Conservation (phyloP, 2,329 filamentous ascomycete species). For the Ophiostoma ulmi region DNA sequence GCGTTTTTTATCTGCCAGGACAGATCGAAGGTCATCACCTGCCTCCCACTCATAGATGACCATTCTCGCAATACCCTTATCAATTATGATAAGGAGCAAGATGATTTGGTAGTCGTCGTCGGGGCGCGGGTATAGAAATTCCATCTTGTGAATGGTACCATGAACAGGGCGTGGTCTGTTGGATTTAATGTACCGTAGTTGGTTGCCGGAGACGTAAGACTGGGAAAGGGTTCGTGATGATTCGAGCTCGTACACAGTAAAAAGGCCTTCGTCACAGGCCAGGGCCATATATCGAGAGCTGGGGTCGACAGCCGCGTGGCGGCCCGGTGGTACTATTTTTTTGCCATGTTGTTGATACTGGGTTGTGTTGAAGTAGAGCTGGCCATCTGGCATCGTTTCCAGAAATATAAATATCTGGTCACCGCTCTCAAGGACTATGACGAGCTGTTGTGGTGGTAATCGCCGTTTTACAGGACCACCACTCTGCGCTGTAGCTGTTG, state of each 20-base stretch:
- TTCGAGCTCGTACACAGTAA: constrained; percentile 68
- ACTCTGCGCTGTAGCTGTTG: background rate
- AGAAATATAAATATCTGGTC: constrained; percentile 75
- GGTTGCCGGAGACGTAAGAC: constrained; percentile 44
- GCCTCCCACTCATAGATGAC: constrained; percentile 58
- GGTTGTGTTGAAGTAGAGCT: constrained; percentile 56
- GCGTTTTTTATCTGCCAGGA: constrained; percentile 44
- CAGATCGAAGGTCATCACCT: constrained; percentile 43
- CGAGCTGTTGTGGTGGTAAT: constrained; percentile 72
- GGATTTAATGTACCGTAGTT: constrained; percentile 54
- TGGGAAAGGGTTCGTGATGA: constrained; percentile 46
- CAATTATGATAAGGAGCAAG: constrained; percentile 61
- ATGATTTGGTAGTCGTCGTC: constrained; percentile 67
- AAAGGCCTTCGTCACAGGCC: constrained; percentile 62
- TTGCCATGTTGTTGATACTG: constrained; percentile 52
- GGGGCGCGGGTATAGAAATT: constrained; percentile 70
- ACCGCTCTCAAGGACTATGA: constrained; percentile 68
- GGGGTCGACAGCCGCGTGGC: constrained; percentile 70
- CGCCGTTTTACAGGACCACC: background rate
- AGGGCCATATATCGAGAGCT: constrained; percentile 64
- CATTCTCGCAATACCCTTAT: constrained; percentile 47
- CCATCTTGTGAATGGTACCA: constrained; percentile 77
- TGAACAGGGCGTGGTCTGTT: constrained; percentile 47
- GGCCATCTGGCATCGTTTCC: constrained; percentile 37
- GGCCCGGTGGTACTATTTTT: constrained; percentile 54